Evolutionary conservation across 768 basidiomycete species (phyloP), one percentile per base, ranked within the genome.

Genomic region (Kondoa malvinella): DNA sequence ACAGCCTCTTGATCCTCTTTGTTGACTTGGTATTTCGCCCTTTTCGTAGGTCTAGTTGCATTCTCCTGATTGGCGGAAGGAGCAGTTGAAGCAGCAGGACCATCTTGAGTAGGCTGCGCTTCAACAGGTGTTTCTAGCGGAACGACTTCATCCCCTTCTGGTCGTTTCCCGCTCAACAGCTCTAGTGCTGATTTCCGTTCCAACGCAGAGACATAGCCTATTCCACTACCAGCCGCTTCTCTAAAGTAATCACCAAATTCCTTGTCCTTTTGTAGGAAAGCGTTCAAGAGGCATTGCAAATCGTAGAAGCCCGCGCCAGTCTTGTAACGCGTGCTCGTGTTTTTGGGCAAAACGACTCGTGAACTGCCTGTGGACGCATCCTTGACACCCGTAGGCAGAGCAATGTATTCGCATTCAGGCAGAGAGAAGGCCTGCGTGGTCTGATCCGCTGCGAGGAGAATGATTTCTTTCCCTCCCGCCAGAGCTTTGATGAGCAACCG

Each of bases 241-340:
- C 86, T 87, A 83, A 94, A 85, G 78, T 97, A 97, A 71, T 92
- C 89, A 17, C 86, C 87, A 32, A 85, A 84, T 0, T 84, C 80
- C 0, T 84, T 83, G 75, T 89, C 87, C 59, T 83, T 80, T 33
- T 87, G 80, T 2, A 85, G 78, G 87, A 86, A 97, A 31, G 87
- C 86, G n/a, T 92, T 80, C 72, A 88, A 86, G 8, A 97, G 80
- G 1, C 89, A 87, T 65, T 88, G 87, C 16, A 92, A 77, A 12
- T 87, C 82, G 77, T 87, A 89, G 77, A 76, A 12, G 80, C 76
- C 71, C 25, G 71, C 56, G 25, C 72, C 34, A 80, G 84, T 27
- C 65, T 84, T 82, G 76, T 88, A 88, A 34, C 92, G 83, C 1
- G 92, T 95, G 26, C 85, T 80, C 1, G 81, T 80, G 4, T 84